Percentiles rank a stretch among this genome's conserved stretches.
These are phyloP conservation scores for Penicillium psychrofluorescens DNA, from an alignment of 495 filamentous ascomycete species.

Conservation along the genomic window DNA sequence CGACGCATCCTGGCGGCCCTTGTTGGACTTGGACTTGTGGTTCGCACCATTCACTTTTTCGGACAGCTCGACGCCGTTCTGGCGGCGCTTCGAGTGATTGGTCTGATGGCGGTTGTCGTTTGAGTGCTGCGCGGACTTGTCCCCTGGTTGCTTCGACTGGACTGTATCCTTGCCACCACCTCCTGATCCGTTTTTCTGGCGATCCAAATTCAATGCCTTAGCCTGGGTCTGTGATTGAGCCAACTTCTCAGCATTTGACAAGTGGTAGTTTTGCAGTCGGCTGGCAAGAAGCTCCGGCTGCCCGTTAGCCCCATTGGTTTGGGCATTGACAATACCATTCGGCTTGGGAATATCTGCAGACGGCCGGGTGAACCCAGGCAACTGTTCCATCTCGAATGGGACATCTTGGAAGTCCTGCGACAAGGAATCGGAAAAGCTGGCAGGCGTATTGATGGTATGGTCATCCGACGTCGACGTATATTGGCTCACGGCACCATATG, in stretches of 20 bases:
- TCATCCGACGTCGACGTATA: conserved; percentile 37
- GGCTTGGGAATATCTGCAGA: conserved; percentile 19
- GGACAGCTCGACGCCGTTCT: conserved; percentile 23
- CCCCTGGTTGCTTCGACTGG: conserved; percentile 23
- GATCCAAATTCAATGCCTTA: conserved; percentile 22
- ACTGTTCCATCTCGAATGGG: conserved; percentile 30
- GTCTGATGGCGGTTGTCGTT: conserved; percentile 1
- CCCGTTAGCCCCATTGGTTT: conserved; percentile 7
- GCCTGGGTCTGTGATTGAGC: conserved; percentile 13
- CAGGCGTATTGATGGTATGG: conserved; percentile 31
- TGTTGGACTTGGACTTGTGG: conserved; percentile 24
- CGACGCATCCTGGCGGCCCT: conserved; percentile 24
- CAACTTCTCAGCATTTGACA: conserved; percentile 30
- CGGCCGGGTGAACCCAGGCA: conserved; percentile 18
- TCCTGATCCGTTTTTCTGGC: conserved; percentile 15
- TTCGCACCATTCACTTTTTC: conserved; percentile 32
- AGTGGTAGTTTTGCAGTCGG: conserved; percentile 31
- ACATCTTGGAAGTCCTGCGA: conserved; percentile 35
- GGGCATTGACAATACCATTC: conserved; percentile 8
- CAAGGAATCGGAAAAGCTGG: conserved; percentile 35
- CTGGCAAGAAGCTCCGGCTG: conserved; percentile 30
- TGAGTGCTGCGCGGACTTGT: conserved; percentile 25
- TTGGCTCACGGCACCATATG: conserved; percentile 23
- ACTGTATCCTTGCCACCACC: conserved; percentile 19
- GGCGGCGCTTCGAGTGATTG: conserved; percentile 16